These are phyloP conservation scores for Panicum hallii DNA, from an alignment of 202 grass and related monocot species.

Conservation along the genomic window DNA sequence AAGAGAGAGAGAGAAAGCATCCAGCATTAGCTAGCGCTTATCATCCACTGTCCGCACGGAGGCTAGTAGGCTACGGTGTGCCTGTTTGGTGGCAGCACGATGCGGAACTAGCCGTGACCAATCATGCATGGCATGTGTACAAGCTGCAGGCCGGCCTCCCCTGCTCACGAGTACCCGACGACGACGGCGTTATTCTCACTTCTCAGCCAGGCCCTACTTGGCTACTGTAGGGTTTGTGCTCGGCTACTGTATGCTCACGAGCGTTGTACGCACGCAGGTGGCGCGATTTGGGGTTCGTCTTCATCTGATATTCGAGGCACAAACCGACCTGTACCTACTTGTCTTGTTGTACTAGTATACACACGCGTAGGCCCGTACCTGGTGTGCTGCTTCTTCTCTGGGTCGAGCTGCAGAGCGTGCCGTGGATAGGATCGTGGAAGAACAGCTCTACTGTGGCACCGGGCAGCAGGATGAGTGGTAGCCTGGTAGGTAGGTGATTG, in stretches of 20 bases:
- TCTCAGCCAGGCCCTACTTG: background rate
- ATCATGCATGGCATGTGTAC: background rate
- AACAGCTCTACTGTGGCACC: background rate
- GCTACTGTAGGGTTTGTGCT: background rate
- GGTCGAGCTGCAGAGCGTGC: background rate
- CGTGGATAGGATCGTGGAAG: background rate
- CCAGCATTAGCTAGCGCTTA: too few relatives aligned
- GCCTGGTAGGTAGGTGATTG: background rate
- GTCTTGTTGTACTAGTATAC: background rate
- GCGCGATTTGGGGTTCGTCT: background rate
- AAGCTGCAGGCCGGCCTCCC: background rate
- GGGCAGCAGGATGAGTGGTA: background rate
- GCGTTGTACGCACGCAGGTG: background rate
- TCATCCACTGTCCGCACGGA: too few relatives aligned
- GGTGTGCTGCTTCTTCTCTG: background rate
- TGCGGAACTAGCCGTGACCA: too few relatives aligned
- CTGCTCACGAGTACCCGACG: too few relatives aligned
- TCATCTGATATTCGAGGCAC: background rate
- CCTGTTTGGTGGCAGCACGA: too few relatives aligned
- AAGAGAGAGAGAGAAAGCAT: too few relatives aligned
- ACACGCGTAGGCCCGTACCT: background rate
- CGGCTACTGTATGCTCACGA: conserved; percentile 26
- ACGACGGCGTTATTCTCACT: background rate
- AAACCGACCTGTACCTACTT: background rate
- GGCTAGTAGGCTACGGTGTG: too few relatives aligned